Evolutionary conservation across 495 filamentous ascomycete genomes (phyloP).

Genomic region (Aspergillus bridgeri): DNA sequence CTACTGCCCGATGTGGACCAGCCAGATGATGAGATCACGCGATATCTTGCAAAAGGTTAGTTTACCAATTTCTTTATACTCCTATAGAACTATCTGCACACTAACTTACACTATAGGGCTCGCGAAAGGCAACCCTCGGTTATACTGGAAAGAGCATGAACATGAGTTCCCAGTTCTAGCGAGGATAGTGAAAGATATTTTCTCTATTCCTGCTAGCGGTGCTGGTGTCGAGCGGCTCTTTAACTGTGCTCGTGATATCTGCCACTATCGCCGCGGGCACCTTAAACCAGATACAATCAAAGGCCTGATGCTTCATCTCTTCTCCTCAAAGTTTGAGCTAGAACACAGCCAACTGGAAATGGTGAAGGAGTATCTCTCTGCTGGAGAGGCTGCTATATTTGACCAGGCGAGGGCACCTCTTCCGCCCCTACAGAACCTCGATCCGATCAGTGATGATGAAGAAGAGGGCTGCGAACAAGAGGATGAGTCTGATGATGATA

Average conservation of each 20-base stretch:
- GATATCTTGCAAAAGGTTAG: not conserved
- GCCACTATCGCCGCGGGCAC: not conserved
- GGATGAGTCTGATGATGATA: not conserved
- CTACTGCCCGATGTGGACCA: not conserved
- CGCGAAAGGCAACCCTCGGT: not conserved
- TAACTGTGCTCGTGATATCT: not conserved
- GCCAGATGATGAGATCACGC: not conserved
- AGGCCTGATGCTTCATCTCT: not conserved
- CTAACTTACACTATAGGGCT: not conserved
- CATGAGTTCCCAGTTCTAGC: not conserved
- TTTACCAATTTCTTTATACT: not conserved
- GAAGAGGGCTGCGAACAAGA: not conserved
- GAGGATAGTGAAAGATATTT: not conserved
- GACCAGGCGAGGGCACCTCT: not conserved
- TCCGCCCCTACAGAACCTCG: not conserved
- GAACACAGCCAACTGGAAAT: not conserved
- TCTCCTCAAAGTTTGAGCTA: not conserved
- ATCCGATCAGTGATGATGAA: slow-evolving; percentile 8
- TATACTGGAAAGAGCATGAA: not conserved
- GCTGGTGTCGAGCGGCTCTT: not conserved
- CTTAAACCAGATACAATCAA: not conserved
- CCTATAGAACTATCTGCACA: not conserved
- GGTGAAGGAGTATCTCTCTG: not conserved
- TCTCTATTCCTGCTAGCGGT: not conserved
- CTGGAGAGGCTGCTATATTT: not conserved